Percentiles rank a stretch among this genome's conserved stretches.
Evolutionary conservation across 257 asterid genomes (phyloP).

Genomic region (Gentiana dahurica): DNA sequence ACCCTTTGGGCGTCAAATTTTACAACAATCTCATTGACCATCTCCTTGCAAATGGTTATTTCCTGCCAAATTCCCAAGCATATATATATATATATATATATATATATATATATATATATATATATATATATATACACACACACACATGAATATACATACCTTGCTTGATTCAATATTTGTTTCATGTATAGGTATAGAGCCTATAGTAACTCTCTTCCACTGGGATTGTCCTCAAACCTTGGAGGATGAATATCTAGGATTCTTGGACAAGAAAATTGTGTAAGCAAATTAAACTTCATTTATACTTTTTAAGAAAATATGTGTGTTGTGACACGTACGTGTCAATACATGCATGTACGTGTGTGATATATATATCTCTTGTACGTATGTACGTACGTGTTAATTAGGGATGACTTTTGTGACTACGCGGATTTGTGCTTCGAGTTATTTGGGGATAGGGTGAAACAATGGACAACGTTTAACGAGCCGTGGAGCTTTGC

Average conservation of each 20-base stretch:
- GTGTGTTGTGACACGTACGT: no score
- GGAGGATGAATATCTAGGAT: slow-evolving; percentile 25
- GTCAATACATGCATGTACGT: no score
- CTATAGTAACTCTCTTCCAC: slow-evolving; percentile 18
- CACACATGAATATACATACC: no score
- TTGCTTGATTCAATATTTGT: background rate
- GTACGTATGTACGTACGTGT: no score
- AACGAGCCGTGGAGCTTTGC: slow-evolving; percentile 32
- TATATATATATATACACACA: no score
- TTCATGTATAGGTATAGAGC: background rate
- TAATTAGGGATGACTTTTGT: slow-evolving; percentile 32
- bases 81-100: no score
- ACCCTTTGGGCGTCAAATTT: background rate
- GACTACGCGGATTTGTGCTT: slow-evolving; percentile 43
- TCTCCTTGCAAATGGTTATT: background rate
- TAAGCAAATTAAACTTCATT: slow-evolving; percentile 5
- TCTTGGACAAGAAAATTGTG: slow-evolving; percentile 18
- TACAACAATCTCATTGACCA: slow-evolving; percentile 1
- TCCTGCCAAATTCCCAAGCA: background rate
- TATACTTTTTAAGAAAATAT: no score
- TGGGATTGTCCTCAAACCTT: slow-evolving; percentile 33
- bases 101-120: no score
- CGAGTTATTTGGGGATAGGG: slow-evolving; percentile 46
- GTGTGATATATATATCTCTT: no score
- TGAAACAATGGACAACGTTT: slow-evolving; percentile 42